These are phyloP conservation scores for Plasmodium billcollinsi DNA, from an alignment of 169 alveolate species.

Conservation along the genomic window DNA sequence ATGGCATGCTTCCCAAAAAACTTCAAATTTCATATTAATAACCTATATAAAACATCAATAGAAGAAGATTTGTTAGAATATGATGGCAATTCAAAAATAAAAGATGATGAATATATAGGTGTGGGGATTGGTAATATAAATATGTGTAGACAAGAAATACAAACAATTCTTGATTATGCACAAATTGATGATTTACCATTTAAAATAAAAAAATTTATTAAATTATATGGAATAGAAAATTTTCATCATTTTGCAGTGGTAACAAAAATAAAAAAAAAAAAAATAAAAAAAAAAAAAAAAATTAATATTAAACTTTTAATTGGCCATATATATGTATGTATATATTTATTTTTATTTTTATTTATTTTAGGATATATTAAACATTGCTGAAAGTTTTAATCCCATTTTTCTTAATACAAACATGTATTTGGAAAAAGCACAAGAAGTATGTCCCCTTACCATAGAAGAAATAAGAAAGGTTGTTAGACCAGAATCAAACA, in stretches of 20 bases:
- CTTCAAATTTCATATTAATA: constrained; percentile 56
- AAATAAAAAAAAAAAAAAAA: background rate
- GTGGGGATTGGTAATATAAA: constrained; percentile 57
- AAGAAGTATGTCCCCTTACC: constrained; percentile 63
- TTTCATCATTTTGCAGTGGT: constrained; percentile 76
- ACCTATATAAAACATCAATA: constrained; percentile 62
- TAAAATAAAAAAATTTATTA: constrained; percentile 57
- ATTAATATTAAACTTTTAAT: background rate
- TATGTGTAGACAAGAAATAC: constrained; percentile 59
- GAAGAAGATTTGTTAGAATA: constrained; percentile 72
- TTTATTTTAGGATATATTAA: constrained; percentile 51
- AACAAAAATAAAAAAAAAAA: background rate
- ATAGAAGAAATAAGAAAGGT: constrained; percentile 66
- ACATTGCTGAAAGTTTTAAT: constrained; percentile 46
- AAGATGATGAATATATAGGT: constrained; percentile 44
- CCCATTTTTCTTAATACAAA: constrained; percentile 40
- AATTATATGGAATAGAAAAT: constrained; percentile 72
- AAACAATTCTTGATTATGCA: constrained; percentile 25
- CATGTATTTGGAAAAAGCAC: constrained; percentile 68
- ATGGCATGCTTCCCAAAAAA: constrained; percentile 66
- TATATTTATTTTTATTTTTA: background rate
- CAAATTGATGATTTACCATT: constrained; percentile 59
- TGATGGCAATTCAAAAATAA: constrained; percentile 13
- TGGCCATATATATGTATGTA: background rate
- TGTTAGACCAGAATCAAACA: constrained; percentile 45